Percentiles rank a stretch among this genome's conserved stretches.
Conservation (phyloP, 106 monocot genomes). For the Vanilla planifolia region DNA sequence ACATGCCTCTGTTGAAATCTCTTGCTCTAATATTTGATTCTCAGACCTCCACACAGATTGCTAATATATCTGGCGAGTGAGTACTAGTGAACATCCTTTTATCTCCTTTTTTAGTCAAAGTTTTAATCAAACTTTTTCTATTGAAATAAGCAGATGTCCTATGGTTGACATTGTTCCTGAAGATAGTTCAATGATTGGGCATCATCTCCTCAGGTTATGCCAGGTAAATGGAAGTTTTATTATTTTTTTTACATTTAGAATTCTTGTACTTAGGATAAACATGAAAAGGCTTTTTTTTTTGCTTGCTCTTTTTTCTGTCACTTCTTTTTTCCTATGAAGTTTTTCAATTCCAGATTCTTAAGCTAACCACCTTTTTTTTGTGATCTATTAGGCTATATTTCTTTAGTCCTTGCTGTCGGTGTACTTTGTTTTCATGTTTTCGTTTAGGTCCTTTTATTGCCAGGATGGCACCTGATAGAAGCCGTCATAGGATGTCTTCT, state of each 20-base stretch:
- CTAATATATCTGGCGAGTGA: constrained; percentile 29
- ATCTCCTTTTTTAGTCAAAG: neutral
- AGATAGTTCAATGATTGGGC: constrained; percentile 29
- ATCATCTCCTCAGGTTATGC: constrained; percentile 54
- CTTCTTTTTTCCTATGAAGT: neutral
- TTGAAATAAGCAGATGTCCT: constrained; percentile 26
- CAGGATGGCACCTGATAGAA: no score
- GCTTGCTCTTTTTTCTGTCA: neutral
- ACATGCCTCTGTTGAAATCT: constrained; percentile 58
- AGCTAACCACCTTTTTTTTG: neutral
- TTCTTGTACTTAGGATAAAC: neutral
- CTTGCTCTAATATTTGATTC: constrained; percentile 58
- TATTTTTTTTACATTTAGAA: neutral
- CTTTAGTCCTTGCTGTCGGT: neutral
- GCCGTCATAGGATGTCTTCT: no score
- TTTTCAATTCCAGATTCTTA: neutral
- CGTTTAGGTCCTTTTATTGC: no score
- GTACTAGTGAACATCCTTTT: constrained; percentile 18
- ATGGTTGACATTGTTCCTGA: constrained; percentile 29
- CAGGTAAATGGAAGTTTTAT: constrained; percentile 36
- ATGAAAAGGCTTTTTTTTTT: neutral
- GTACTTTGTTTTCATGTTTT: neutral
- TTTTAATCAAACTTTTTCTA: constrained; percentile 7
- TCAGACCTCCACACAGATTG: constrained; percentile 9
- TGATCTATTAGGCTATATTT: neutral